Conservation (phyloP, 306 rosid genomes). For the Arachis stenosperma region DNA sequence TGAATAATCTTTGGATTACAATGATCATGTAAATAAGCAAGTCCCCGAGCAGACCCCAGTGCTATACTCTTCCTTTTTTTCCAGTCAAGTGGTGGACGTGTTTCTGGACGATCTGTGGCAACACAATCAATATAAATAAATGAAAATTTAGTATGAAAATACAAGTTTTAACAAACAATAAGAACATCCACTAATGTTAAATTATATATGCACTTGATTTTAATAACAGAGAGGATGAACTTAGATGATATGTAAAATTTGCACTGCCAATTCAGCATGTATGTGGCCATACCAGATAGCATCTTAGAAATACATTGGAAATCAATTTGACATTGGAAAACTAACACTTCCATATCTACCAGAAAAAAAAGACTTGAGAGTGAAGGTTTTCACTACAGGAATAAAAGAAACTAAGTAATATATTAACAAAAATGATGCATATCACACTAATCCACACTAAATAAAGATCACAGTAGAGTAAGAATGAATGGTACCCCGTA, state of each 20-base stretch:
- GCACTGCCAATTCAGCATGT: not conserved
- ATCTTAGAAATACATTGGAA: not conserved
- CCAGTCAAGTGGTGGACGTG: slow-evolving; percentile 27
- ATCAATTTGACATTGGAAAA: not conserved
- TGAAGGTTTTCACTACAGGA: not conserved
- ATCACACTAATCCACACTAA: not conserved
- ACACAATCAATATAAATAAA: not conserved
- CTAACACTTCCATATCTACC: not conserved
- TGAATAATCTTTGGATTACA: slow-evolving; percentile 31
- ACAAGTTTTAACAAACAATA: no score
- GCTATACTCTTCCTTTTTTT: slow-evolving; percentile 18
- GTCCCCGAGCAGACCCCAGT: slow-evolving; percentile 34
- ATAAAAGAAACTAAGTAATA: not conserved
- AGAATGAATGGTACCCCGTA: not conserved
- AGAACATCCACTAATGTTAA: no score
- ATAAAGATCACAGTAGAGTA: not conserved
- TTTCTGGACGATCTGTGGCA: slow-evolving; percentile 24
- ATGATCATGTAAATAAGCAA: slow-evolving; percentile 40
- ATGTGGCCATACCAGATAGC: not conserved
- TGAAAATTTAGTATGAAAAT: no score
- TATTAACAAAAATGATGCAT: not conserved
- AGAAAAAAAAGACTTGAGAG: not conserved
- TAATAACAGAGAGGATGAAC: no score
- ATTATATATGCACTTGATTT: no score
- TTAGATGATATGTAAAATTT: no score